Conservation (phyloP, 345 rosid species). For the Linum trigynum region DNA sequence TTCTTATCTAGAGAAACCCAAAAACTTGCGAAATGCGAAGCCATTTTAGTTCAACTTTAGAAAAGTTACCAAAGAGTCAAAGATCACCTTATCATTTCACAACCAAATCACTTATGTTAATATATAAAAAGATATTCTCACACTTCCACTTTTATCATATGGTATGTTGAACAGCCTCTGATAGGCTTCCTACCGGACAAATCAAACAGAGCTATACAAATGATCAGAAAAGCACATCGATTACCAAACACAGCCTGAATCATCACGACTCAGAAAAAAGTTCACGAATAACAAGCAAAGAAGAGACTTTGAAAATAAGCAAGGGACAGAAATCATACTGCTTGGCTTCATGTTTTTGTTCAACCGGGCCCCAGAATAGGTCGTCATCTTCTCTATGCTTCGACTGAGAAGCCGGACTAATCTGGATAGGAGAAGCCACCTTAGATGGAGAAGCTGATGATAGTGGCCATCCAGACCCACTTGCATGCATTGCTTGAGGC, state of each 20-base stretch:
- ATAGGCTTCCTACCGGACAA: no score
- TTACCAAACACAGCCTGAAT: background rate
- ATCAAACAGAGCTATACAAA: background rate
- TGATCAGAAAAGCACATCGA: background rate
- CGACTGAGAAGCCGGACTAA: slow-evolving; percentile 41
- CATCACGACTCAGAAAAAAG: background rate
- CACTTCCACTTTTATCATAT: no score
- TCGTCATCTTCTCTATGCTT: slow-evolving; percentile 75
- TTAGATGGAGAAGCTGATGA: slow-evolving; percentile 52
- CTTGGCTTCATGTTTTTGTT: slow-evolving; percentile 64
- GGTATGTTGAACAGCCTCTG: no score
- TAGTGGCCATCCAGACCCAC: slow-evolving; percentile 43
- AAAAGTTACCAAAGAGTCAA: no score
- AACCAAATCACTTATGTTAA: no score
- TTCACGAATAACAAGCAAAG: background rate
- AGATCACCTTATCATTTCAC: no score
- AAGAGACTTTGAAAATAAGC: background rate
- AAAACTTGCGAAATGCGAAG: no score
- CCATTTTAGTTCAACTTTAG: no score
- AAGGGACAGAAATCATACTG: slow-evolving; percentile 40
- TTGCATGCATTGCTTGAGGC: slow-evolving; percentile 36
- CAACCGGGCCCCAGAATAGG: slow-evolving; percentile 91
- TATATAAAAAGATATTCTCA: no score
- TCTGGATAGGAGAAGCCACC: slow-evolving; percentile 48
- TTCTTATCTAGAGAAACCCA: no score